Conservation (phyloP, 1,284 basidiomycete genomes). For the Pterulicium gracile region DNA sequence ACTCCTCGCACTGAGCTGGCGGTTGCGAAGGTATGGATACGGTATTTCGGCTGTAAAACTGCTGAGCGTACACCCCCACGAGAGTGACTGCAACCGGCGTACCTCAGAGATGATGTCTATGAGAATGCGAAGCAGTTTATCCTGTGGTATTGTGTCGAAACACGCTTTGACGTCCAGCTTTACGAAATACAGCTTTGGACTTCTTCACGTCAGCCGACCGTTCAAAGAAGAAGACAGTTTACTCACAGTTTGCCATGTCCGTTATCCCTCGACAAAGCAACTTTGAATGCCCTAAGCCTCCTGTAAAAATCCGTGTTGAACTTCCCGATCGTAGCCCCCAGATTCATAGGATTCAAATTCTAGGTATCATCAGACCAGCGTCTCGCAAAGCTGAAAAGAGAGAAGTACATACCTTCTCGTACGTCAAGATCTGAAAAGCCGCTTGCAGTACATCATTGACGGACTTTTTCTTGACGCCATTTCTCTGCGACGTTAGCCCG, state of each 20-base stretch:
- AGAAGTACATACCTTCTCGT: slow-evolving; percentile 58
- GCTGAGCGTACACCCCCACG: background rate
- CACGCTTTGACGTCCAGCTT: slow-evolving; percentile 95
- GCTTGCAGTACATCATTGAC: slow-evolving; percentile 83
- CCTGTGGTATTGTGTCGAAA: slow-evolving; percentile 94
- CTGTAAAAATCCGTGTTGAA: slow-evolving; percentile 67
- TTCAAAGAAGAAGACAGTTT: background rate
- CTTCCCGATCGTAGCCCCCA: slow-evolving; percentile 79
- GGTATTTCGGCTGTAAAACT: background rate
- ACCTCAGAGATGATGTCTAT: slow-evolving; percentile 68
- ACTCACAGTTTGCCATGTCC: slow-evolving; percentile 43
- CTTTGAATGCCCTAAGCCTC: slow-evolving; percentile 65
- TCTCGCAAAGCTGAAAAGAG: background rate
- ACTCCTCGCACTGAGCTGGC: background rate
- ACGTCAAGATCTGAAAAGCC: slow-evolving; percentile 77
- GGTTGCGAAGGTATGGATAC: background rate
- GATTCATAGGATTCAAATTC: slow-evolving; percentile 49
- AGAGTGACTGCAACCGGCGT: slow-evolving; percentile 5
- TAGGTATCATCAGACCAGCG: slow-evolving; percentile 19
- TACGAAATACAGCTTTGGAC: slow-evolving; percentile 86
- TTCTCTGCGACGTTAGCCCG: no score
- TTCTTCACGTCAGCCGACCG: no score
- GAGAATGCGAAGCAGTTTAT: slow-evolving; percentile 74
- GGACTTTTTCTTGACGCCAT: no score
- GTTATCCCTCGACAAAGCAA: slow-evolving; percentile 31